phyloP scores from a whole-genome alignment of 345 rosid genomes.

The Trapa incisa region DNA sequence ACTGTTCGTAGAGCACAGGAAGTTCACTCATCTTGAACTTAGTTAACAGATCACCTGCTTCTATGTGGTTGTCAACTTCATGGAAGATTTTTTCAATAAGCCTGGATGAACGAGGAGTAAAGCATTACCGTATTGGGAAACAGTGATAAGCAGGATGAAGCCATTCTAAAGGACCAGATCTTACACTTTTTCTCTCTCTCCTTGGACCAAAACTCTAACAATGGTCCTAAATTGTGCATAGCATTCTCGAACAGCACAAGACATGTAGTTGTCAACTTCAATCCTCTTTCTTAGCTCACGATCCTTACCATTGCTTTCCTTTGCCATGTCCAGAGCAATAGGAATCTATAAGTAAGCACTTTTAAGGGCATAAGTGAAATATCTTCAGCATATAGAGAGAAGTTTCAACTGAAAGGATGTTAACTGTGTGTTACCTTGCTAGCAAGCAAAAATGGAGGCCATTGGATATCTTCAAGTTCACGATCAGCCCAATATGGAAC shows the following conservation, averaged over 20 bases:
- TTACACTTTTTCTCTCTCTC: constrained; percentile 52
- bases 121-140: constrained; percentile 1
- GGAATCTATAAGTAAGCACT: constrained; percentile 51
- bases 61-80: constrained; percentile 49
- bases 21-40: constrained; percentile 81
- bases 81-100: constrained; percentile 54
- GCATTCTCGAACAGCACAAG: constrained; percentile 89
- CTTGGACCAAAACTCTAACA: constrained; percentile 68
- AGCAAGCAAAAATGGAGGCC: constrained; percentile 98
- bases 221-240: constrained; percentile 85
- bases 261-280: constrained; percentile 60
- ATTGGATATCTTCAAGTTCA: constrained; percentile 73
- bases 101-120: constrained; percentile 26
- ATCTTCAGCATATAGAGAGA: neutral
- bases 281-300: constrained; percentile 83
- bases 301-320: constrained; percentile 87
- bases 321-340: constrained; percentile 98
- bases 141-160: constrained; percentile 3
- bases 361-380: neutral
- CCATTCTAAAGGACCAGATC: constrained; percentile 13
- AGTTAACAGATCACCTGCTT: constrained; percentile 20
- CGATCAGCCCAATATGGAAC: constrained; percentile 99
- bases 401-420: constrained; percentile 1
- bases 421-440: constrained; percentile 56
- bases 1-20: constrained; percentile 72